Evolutionary conservation across 768 basidiomycete species (phyloP), one percentile per base, ranked within the genome.

Genomic region (Neoboletus magnificus): DNA sequence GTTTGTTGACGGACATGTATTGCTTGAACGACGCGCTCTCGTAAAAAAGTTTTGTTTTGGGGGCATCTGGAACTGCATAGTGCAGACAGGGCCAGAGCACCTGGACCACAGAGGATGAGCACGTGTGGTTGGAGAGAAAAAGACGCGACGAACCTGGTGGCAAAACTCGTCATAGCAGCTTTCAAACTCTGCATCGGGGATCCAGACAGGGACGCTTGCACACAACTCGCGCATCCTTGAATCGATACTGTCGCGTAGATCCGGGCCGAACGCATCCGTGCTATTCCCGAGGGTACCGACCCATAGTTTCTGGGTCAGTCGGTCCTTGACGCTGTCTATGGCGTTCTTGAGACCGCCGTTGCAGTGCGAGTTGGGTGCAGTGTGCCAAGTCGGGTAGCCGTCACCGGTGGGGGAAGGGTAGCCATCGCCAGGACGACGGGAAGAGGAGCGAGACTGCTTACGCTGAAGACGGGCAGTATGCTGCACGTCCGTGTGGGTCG

Each of bases 61-160:
- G 91, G 1, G 91, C 91, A 64, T 93, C 91, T 3, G 91, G 91
- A 46, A 93, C 82, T 11, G 88, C 87, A 63, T 91, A 93, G 69
- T 93, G 91, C 18, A 94, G 74, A 59, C 86, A 87, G 0, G 91
- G 91, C 91, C 91, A 94, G 29, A 93, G 79, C 18, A 93, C 90
- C 71, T 76, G 57, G 2, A 48, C 9, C 3, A 20, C 27, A 2
- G 18, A 18, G 42, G 27, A 50, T 64, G 61, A 71, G 30, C 62
- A 60, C 9, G 62, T 55, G 36, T 61, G 63, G 15, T 58, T 58
- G 8, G 13, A 48, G 23, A 36, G 47, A 23, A 50, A 11, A 39
- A 16, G 36, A 9, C 1, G 22, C 11, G 57, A 70, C 78, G 68
- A 66, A 80, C 82, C 72, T 90, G 89, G 61, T 93, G 91, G 64